Evolutionary conservation across 306 rosid species (phyloP), one percentile per base, ranked within the genome.

Genomic region (Rubus idaeus): DNA sequence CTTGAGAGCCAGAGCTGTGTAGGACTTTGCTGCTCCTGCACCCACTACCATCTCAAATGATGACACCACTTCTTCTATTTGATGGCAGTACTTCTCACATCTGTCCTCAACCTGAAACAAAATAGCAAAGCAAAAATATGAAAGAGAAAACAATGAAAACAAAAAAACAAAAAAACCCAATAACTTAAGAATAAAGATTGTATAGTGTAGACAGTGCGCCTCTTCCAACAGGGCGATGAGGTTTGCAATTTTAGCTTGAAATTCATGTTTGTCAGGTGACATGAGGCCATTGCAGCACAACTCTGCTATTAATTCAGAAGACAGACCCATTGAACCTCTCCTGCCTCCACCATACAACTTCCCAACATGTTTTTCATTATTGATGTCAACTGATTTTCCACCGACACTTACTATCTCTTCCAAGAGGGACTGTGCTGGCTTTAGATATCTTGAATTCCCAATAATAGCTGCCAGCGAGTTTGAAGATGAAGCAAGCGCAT

Each of bases 41-140:
- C 97, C 97, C 5, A 93, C 92, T 78, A 90, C 84, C 82, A 81
- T 77, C 66, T 92, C 96, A 81, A 92, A 92, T 5, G 91, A 83
- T 17, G 86, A 65, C 73, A 83, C 88, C 60, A 84, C 88, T 74
- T 88, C 93, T 68, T 87, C 90, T 96, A 92, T 84, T 86, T 92
- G 92, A 78, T 87, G 91, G 62, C 82, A 88, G 83, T 92, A 92
- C 84, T 84, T 90, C 82, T 88, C 96, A 49, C 82, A 83, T 78
- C 96, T 84, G 9, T 83, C 77, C 76, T 92, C 97, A 35, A 90
- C 96, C 97, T 92, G 26, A 23, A 23, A 23, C 26, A 23, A 23
- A 23, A 23, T 23, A 23, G 26, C 26, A 23, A 23, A 23, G 26
- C 26, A 23, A 23, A 23, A 23, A 23, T 23, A 23, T 23, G 0